Percentiles rank a stretch among this genome's conserved stretches.
Conservation (phyloP, 1,139 yeast genomes). For the Saccharomyces hybrid region DNA sequence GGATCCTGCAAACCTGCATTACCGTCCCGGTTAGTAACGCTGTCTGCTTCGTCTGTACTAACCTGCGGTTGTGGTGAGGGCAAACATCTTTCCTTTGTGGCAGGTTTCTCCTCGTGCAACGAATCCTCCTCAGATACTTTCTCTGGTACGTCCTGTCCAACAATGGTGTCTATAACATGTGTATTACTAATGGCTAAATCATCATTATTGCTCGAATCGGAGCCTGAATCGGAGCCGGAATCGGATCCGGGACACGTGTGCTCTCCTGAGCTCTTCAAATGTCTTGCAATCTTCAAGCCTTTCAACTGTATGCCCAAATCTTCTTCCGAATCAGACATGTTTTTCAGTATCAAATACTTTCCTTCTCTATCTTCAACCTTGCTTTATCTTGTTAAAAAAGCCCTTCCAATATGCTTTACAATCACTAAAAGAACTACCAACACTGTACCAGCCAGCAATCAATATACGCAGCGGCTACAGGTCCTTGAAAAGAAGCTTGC, state of each 20-base stretch:
- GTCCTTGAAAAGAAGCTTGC: not conserved
- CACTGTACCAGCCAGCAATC: not conserved
- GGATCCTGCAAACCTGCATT: not conserved
- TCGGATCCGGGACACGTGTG: not conserved
- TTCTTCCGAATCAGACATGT: constrained; percentile 18
- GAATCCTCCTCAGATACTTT: not conserved
- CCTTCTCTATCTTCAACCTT: not conserved
- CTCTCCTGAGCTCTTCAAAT: constrained; percentile 1
- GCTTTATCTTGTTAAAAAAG: not conserved
- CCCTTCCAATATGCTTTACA: not conserved
- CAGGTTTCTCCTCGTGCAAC: not conserved
- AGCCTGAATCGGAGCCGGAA: not conserved
- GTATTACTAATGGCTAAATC: not conserved
- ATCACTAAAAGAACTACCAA: not conserved
- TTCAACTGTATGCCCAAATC: constrained; percentile 24
- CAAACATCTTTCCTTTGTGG: not conserved
- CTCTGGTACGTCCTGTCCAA: not conserved
- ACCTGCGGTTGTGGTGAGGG: not conserved
- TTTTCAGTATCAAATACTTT: not conserved
- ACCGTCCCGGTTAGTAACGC: not conserved
- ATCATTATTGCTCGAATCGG: not conserved
- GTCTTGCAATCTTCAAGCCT: constrained; percentile 19
- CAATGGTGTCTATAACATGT: no score
- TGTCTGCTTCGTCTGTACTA: not conserved
- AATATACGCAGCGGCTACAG: not conserved